Conservation (phyloP, 73 alveolate genomes). For the Stentor coeruleus region DNA sequence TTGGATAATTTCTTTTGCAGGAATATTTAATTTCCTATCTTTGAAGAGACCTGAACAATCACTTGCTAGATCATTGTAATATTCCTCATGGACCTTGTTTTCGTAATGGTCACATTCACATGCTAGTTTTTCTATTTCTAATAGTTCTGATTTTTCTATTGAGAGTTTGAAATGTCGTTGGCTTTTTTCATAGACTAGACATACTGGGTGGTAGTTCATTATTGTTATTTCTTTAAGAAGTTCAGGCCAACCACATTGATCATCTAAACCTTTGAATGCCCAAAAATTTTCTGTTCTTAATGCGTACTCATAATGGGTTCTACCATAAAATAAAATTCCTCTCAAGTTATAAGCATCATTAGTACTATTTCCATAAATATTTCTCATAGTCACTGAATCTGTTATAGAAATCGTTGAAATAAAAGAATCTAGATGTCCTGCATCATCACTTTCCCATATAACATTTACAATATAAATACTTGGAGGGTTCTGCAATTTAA, state of each 20-base stretch:
- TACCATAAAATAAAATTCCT: not conserved
- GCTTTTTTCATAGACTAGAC: not conserved
- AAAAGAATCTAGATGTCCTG: not conserved
- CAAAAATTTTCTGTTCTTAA: not conserved
- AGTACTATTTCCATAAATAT: not conserved
- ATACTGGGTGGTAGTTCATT: not conserved
- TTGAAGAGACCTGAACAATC: too few relatives aligned
- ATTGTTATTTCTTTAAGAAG: not conserved
- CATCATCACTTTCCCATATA: not conserved
- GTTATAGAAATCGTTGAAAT: not conserved
- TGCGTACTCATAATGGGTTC: not conserved
- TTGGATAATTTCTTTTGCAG: too few relatives aligned
- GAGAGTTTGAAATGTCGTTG: too few relatives aligned
- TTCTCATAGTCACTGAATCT: not conserved
- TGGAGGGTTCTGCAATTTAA: not conserved
- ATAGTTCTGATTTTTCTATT: too few relatives aligned
- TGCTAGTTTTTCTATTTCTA: too few relatives aligned
- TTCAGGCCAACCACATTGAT: not conserved
- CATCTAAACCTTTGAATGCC: not conserved
- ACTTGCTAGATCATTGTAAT: too few relatives aligned
- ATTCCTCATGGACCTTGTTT: too few relatives aligned
- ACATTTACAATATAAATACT: not conserved
- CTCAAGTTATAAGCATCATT: too few relatives aligned
- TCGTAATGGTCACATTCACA: too few relatives aligned
- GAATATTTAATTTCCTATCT: too few relatives aligned